These are phyloP conservation scores for Cercospora zeina DNA, from an alignment of 2,329 filamentous ascomycete genomes.

Conservation along the genomic window DNA sequence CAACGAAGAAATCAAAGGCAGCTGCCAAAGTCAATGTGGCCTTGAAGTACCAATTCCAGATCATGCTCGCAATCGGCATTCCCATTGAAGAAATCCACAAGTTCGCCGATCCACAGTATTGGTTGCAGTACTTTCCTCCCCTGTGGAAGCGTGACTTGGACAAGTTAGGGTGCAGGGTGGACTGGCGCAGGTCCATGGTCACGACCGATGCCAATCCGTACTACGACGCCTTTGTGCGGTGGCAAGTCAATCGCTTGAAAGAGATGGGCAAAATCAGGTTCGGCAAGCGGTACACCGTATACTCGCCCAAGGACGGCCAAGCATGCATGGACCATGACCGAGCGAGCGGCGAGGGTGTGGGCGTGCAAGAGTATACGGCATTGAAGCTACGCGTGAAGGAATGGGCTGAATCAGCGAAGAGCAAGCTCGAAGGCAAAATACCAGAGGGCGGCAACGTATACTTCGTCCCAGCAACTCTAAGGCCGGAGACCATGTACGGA, in stretches of 20 bases:
- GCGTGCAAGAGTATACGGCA: constrained; percentile 87
- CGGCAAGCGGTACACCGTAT: constrained; percentile 89
- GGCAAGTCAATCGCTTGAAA: constrained; percentile 94
- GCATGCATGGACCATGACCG: constrained; percentile 87
- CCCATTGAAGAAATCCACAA: constrained; percentile 85
- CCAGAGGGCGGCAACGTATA: constrained; percentile 78
- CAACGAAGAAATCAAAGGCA: constrained; percentile 88
- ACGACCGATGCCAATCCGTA: constrained; percentile 97
- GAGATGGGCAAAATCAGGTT: constrained; percentile 92
- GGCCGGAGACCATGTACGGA: constrained; percentile 98
- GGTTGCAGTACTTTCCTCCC: constrained; percentile 90
- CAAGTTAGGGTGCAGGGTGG: constrained; percentile 80
- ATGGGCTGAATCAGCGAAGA: constrained; percentile 76
- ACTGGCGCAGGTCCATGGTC: constrained; percentile 90
- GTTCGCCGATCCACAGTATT: constrained; percentile 88
- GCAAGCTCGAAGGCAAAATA: constrained; percentile 72
- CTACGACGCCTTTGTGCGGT: constrained; percentile 91
- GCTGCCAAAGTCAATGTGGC: constrained; percentile 79
- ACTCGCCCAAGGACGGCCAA: constrained; percentile 85
- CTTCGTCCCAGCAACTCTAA: constrained; percentile 86
- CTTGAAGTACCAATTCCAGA: constrained; percentile 94
- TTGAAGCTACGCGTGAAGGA: constrained; percentile 88
- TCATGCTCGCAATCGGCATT: constrained; percentile 89
- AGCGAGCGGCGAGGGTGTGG: constrained; percentile 75
- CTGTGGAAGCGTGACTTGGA: constrained; percentile 76